These are phyloP conservation scores for Globisporangium emineosum DNA, from an alignment of 352 stramenopile genomes.

Conservation along the genomic window DNA sequence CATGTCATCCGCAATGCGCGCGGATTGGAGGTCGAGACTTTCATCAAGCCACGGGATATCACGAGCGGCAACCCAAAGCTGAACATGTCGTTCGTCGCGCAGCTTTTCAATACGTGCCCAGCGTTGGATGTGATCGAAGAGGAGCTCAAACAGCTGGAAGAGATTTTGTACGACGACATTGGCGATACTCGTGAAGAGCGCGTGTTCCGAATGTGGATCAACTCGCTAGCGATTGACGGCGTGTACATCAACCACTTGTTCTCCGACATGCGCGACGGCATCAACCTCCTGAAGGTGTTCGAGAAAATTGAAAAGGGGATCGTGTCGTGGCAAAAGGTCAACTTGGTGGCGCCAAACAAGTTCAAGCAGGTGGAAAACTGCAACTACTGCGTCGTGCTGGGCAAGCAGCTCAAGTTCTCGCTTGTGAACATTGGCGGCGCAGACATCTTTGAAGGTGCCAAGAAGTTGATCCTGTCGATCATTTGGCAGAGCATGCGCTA, in stretches of 20 bases:
- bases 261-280: conserved; percentile 83
- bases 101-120: conserved; percentile 92
- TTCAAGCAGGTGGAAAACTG: conserved; percentile 90
- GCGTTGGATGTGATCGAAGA: conserved; percentile 80
- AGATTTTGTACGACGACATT: conserved; percentile 86
- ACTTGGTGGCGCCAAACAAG: conserved; percentile 86
- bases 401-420: conserved; percentile 87
- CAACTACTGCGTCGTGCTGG: conserved; percentile 88
- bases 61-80: conserved; percentile 91
- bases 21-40: conserved; percentile 83
- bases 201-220: conserved; percentile 92
- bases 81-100: conserved; percentile 88
- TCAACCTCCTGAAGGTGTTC: conserved; percentile 88
- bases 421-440: conserved; percentile 89
- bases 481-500: conserved; percentile 94
- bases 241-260: conserved; percentile 91
- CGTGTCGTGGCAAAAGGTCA: conserved; percentile 88
- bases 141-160: conserved; percentile 83
- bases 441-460: conserved; percentile 91
- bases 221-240: conserved; percentile 88
- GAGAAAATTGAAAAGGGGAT: conserved; percentile 89
- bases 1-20: conserved; percentile 86
- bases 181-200: conserved; percentile 86
- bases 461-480: conserved; percentile 92
- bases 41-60: conserved; percentile 92